Base-by-base conservation (phyloP, 352 stramenopile species). In the Phytophthora sp. region DNA sequence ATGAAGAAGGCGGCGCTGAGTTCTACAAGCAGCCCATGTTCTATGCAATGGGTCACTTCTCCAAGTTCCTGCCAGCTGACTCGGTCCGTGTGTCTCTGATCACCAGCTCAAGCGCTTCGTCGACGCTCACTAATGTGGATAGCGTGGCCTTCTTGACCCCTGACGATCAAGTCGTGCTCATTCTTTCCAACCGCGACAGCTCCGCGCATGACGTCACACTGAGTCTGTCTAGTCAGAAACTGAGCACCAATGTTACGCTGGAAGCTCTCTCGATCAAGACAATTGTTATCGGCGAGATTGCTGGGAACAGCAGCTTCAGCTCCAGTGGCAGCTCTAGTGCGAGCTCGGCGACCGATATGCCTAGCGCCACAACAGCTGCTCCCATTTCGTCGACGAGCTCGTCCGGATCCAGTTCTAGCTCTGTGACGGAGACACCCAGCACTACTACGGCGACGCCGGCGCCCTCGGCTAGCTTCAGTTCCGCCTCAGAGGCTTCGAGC, bases 11-110 rank as follows among this genome's bases (percentile, higher is more conserved):
- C 16, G 75, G 78, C 56, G 38, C 31, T 11, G 76, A 93, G 61
- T 89, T 96, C 62, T 90, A 91, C 71, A 91, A 91, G 64, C 82
- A 96, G 56, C 82, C 84, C 0, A 91, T 93, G 77, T 96, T 84
- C 60, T 96, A 94, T 52, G 67, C 82, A 24, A 78, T 95, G 66
- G 82, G 74, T 7, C 86, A 95, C 53, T 74, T 95, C 38, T 79
- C 77, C 56, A 90, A 90, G 58, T 94, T 93, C 57, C 39, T 94
- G 9, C 69, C 79, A 4, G 45, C 70, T 5, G 77, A 73, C 20
- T 86, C 84, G 13, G 65, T 79, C 50, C 82, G 84, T 20, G 69
- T 92, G 15, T 55, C 55, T 11, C 20, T 83, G 33, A 58, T 47
- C 3, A 71, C 62, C 18, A 81, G 65, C 38, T 57, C 57, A 8